A percentile compares a stretch with the other conserved stretches of the same genome.
Conservation (phyloP, 1,284 basidiomycete genomes). For the Phenoliferia sp. region DNA sequence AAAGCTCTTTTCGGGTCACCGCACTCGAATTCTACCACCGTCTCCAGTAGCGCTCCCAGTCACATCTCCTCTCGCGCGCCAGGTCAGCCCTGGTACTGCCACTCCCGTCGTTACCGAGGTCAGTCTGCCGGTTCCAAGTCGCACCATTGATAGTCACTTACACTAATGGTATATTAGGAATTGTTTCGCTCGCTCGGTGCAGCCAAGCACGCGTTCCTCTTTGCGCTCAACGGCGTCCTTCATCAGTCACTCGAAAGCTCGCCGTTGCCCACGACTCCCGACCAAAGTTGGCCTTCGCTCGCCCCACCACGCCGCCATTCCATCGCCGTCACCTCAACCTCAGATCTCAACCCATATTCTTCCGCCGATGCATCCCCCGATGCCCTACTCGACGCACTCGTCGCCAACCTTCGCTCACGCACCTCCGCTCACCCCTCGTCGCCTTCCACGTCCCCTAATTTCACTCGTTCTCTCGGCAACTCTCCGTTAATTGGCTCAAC, state of each 20-base stretch:
- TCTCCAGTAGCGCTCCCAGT: neutral
- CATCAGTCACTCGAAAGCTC: conserved; percentile 1
- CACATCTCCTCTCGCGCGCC: neutral
- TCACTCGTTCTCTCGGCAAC: neutral
- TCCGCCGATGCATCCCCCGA: neutral
- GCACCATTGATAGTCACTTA: too few species aligned
- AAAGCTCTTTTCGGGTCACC: conserved; percentile 17
- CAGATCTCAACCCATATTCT: neutral
- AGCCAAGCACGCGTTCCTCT: conserved; percentile 26
- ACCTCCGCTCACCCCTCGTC: neutral
- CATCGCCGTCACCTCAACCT: neutral
- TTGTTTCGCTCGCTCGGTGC: conserved; percentile 14
- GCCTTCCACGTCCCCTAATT: neutral
- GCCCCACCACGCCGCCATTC: neutral
- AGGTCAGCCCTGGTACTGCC: too few species aligned
- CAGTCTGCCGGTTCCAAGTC: neutral
- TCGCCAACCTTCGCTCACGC: too few species aligned
- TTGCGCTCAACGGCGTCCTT: conserved; percentile 20
- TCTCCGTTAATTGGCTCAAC: neutral
- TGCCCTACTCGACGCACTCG: too few species aligned
- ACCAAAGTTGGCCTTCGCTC: neutral
- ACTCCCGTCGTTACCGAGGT: conserved; percentile 1
- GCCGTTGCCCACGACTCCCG: neutral
- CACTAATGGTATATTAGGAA: conserved; percentile 11
- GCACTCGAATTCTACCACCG: neutral